phyloP scores from a whole-genome alignment of 2,329 filamentous ascomycete species.

The Aspergillus viridinutans region DNA sequence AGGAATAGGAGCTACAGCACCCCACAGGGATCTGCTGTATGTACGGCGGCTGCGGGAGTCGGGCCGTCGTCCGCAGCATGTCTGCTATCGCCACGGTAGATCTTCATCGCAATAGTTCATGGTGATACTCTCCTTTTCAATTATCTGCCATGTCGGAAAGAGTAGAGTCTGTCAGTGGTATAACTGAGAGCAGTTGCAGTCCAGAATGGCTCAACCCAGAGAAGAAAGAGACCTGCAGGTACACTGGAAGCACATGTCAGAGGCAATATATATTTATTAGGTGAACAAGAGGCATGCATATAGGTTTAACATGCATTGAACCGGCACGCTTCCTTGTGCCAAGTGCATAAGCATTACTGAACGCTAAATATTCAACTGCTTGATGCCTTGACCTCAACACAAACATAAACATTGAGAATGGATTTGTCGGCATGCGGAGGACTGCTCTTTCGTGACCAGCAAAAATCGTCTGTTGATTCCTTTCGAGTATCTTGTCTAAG shows the following conservation, averaged over 20 bases:
- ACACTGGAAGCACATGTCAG: not conserved
- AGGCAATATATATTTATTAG: not conserved
- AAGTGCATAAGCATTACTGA: not conserved
- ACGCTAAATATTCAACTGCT: not conserved
- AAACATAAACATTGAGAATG: not conserved
- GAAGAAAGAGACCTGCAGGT: not conserved
- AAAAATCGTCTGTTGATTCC: not conserved
- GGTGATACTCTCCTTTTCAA: not conserved
- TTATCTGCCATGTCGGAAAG: not conserved
- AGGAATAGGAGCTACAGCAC: not conserved
- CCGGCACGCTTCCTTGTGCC: not conserved
- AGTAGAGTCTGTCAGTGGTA: not conserved
- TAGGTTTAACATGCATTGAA: not conserved
- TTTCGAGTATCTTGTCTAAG: too few species aligned
- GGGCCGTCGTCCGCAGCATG: constrained; percentile 17
- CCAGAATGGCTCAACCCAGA: not conserved
- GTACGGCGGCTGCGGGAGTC: constrained; percentile 23
- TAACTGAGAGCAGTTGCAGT: too few species aligned
- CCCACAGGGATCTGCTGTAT: constrained; percentile 23
- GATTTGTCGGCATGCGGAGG: not conserved
- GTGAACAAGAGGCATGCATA: not conserved
- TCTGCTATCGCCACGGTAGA: not conserved
- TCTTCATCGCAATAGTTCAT: not conserved
- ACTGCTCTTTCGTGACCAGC: not conserved
- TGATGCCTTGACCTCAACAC: not conserved